These are phyloP conservation scores for Colletotrichum sp. DNA, from an alignment of 2,329 filamentous ascomycete species.

Conservation along the genomic window DNA sequence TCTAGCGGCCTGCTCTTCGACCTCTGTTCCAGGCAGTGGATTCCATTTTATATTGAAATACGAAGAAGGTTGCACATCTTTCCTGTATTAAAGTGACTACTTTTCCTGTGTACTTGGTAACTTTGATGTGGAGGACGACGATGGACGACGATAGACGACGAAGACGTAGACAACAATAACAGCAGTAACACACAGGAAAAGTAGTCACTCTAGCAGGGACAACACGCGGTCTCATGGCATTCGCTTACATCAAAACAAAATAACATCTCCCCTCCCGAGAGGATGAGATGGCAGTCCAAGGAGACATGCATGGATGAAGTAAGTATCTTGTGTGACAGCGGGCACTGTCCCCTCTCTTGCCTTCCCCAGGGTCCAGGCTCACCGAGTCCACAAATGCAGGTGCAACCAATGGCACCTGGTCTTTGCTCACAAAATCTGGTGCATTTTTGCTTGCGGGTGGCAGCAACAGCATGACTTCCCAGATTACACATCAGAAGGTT, in stretches of 20 bases:
- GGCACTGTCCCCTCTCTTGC: conserved; percentile 2
- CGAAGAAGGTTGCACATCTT: too few relatives aligned
- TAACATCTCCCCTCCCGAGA: not conserved
- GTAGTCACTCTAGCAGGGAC: not conserved
- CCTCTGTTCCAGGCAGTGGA: too few relatives aligned
- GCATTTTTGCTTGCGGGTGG: conserved; percentile 12
- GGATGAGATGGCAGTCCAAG: not conserved
- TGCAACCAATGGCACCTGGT: conserved; percentile 8
- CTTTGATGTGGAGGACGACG: not conserved
- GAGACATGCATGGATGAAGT: not conserved
- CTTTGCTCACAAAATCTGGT: conserved; percentile 15
- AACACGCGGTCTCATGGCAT: not conserved
- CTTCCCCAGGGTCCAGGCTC: conserved; percentile 13
- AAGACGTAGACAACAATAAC: not conserved
- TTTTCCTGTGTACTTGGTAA: not conserved
- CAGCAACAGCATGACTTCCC: conserved; percentile 13
- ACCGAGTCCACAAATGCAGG: not conserved
- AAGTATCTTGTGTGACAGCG: not conserved
- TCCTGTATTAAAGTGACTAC: too few relatives aligned
- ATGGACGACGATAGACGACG: too few relatives aligned
- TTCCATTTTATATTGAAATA: too few relatives aligned
- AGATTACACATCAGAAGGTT: conserved; percentile 2
- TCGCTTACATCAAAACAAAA: not conserved
- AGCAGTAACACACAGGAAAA: not conserved
- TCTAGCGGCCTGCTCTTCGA: not conserved